Evolutionary conservation across 768 basidiomycete species (phyloP), one percentile per base, ranked within the genome.

Genomic region (Suillus lakei): DNA sequence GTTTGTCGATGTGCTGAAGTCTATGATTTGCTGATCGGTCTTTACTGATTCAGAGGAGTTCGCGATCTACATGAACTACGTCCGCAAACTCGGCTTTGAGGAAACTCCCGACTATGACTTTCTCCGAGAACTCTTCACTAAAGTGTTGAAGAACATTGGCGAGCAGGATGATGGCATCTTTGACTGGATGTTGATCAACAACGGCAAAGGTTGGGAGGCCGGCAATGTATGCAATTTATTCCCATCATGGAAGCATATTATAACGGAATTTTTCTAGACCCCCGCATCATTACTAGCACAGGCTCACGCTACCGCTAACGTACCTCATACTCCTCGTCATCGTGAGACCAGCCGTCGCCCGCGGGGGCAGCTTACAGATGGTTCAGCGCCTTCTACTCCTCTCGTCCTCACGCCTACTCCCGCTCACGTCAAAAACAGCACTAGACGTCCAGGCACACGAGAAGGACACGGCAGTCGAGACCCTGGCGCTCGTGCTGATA

Each of bases 41-140:
- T 56, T 59, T 51, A 44, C 48, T 67, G 26, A 43, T 63, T 12
- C 78, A 96, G 97, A 98, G 85, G 97, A 99, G 73, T 98, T 99
- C 74, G 89, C 90, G 23, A 99, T 99, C 70, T 99, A 99, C 80
- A 95, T 99, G 90, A 98, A 98, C 81, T 99, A 99, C 71, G 97
- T 99, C 53, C 93, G 97, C 59, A 99, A 98, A 78, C 85, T 99
- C 65, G 97, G 96, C 32, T 99, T 99, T 73, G 98, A 99, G 75
- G 97, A 99, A 79, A 88, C 88, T 30, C 97, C 97, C 3, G 97
- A 99, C 78, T 99, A 99, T 69, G 97, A 99, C 73, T 99, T 99
- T 78, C 85, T 99, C 62, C 88, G 96, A 51, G 97, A 98, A 68
- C 83, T 99, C 32, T 99, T 99, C 77, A 82, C 88, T 43, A 98